Base-by-base conservation (phyloP, 257 asterid species). In the Penstemon barbatus region DNA sequence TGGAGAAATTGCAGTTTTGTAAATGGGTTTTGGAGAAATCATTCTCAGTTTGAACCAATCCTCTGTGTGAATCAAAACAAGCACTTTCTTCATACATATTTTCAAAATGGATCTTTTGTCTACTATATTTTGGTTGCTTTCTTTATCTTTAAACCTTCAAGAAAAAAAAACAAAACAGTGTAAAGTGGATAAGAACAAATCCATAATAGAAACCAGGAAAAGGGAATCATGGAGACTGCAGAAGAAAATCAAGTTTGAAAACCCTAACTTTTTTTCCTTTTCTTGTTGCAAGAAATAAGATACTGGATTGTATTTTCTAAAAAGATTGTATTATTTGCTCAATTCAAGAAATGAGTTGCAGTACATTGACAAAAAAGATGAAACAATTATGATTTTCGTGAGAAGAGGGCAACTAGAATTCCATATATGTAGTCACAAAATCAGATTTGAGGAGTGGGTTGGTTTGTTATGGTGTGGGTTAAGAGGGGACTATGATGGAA, bases 381-480 rank as follows among this genome's bases (percentile, higher is more conserved):
- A 63, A 48, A n/a, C 18, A 33, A 19, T n/a, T 38, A 37, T 67
- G 62, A 67, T 10, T 43, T n/a, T 8, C 0, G 19, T 4, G 46
- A 8, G 39, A 6, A 12, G 12, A 15, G 6, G 6, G 19, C 4
- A 19, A 51, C 33, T 25, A 25, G 33, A 25, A 25, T 25, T 25
- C 33, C 33, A 25, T 25, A 25, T 25, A 46, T 46, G 51, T 5
- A 46, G 51, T 46, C 1, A 46, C 51, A 46, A 6, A 46, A 46
- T 6, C 4, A 8, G 51, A 44, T 41, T 15, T 60, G 19, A 43
- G n/a, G 68, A 62, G 68, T 43, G n/a, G 68, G 65, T 52, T 68
- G 74, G 65, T 77, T 68, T 78, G 86, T 78, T 74, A 67, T 81
- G 83, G 85, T 83, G 82, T 78, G 84, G 85, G 80, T 85, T 76